Conservation (phyloP, 352 stramenopile genomes). For the Pythium coloratum region DNA sequence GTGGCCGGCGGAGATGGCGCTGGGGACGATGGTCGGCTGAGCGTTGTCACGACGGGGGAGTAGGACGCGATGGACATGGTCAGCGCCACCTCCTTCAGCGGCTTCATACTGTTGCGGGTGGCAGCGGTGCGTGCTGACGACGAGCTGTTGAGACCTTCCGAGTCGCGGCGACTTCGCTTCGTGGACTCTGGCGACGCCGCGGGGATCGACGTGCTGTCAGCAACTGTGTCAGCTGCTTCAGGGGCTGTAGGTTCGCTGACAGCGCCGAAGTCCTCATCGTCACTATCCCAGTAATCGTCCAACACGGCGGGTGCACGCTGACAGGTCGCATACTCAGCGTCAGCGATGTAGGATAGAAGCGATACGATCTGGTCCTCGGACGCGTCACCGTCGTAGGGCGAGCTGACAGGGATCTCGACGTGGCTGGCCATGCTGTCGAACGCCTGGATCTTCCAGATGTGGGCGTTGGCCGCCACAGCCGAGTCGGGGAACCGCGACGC, state of each 20-base stretch:
- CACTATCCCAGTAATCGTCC: conserved; percentile 48
- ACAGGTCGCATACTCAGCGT: conserved; percentile 78
- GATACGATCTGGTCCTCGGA: conserved; percentile 73
- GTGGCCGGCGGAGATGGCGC: neutral
- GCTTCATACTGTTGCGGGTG: conserved; percentile 66
- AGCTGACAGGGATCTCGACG: conserved; percentile 56
- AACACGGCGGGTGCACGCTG: conserved; percentile 51
- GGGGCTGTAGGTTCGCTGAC: neutral
- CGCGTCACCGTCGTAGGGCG: conserved; percentile 17
- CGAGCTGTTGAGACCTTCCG: conserved; percentile 8
- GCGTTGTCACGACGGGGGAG: conserved; percentile 40
- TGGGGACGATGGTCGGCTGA: neutral
- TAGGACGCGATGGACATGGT: conserved; percentile 71
- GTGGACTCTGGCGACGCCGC: neutral
- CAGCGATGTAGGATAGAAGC: conserved; percentile 81
- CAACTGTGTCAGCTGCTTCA: neutral
- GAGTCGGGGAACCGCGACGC: conserved; percentile 79
- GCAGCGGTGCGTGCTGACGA: conserved; percentile 52
- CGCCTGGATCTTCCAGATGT: conserved; percentile 79
- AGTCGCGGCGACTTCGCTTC: conserved; percentile 13
- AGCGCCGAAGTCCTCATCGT: conserved; percentile 41
- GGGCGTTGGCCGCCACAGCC: conserved; percentile 69
- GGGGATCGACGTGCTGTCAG: neutral
- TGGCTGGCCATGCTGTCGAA: conserved; percentile 47
- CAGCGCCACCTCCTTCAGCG: conserved; percentile 62